Conservation (phyloP, 768 basidiomycete species). For the Leccinum subtestaceum region DNA sequence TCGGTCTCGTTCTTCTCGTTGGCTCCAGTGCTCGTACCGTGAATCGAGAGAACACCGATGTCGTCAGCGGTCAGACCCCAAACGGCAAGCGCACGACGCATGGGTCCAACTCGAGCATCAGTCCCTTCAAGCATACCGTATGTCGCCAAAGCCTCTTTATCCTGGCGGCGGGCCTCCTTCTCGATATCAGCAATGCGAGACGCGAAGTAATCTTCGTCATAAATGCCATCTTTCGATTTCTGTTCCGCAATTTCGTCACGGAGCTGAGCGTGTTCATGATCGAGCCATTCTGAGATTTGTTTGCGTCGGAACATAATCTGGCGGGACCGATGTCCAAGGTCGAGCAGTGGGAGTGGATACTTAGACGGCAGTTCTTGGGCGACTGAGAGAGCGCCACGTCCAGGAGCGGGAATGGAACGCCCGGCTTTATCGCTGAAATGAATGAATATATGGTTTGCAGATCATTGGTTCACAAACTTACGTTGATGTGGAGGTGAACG, state of each 20-base stretch:
- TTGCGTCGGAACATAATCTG: slow-evolving; percentile 94
- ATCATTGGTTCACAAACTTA: slow-evolving; percentile 39
- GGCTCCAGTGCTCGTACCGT: slow-evolving; percentile 84
- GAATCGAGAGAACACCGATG: slow-evolving; percentile 85
- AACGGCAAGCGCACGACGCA: slow-evolving; percentile 93
- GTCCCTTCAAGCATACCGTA: slow-evolving; percentile 94
- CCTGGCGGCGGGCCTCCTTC: slow-evolving; percentile 86
- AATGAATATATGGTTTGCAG: slow-evolving; percentile 4
- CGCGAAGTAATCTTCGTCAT: slow-evolving; percentile 69
- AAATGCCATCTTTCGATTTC: slow-evolving; percentile 47
- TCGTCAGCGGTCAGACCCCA: slow-evolving; percentile 96
- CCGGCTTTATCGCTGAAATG: slow-evolving; percentile 89
- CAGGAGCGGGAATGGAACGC: slow-evolving; percentile 95
- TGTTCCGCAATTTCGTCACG: slow-evolving; percentile 71
- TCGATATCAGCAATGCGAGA: slow-evolving; percentile 82
- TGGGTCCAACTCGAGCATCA: slow-evolving; percentile 83
- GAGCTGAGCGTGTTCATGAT: slow-evolving; percentile 83
- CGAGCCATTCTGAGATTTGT: slow-evolving; percentile 93
- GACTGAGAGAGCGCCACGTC: slow-evolving; percentile 85
- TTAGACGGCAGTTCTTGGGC: slow-evolving; percentile 83
- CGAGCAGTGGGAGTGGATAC: slow-evolving; percentile 75
- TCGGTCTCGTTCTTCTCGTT: slow-evolving; percentile 98
- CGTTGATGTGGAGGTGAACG: slow-evolving; percentile 96
- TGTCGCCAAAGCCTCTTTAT: slow-evolving; percentile 87
- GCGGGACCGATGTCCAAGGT: slow-evolving; percentile 84